These are phyloP conservation scores for Biancaea sappan DNA, from an alignment of 306 rosid species.

Conservation along the genomic window DNA sequence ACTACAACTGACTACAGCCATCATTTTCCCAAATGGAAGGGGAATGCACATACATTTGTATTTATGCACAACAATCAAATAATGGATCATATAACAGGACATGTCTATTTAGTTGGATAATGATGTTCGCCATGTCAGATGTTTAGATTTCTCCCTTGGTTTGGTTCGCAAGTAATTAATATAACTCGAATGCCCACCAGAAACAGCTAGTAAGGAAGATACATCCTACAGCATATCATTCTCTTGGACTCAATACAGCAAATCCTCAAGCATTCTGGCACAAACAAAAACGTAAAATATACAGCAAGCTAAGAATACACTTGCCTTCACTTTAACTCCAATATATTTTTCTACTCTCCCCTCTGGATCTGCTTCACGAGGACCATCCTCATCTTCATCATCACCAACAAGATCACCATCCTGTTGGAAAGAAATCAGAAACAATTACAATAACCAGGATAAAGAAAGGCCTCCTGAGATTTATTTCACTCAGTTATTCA, in stretches of 20 bases:
- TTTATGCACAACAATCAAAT: slow-evolving; percentile 20
- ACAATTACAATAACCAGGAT: slow-evolving; percentile 16
- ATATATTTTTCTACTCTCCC: slow-evolving; percentile 96
- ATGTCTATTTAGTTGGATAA: neutral
- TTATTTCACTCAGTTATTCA: neutral
- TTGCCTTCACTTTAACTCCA: slow-evolving; percentile 98
- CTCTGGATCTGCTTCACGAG: slow-evolving; percentile 80
- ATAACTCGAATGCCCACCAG: slow-evolving; percentile 15
- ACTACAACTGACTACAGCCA: slow-evolving; percentile 9
- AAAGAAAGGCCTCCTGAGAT: neutral
- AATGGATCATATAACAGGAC: slow-evolving; percentile 10
- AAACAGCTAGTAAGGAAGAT: slow-evolving; percentile 13
- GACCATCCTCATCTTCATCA: slow-evolving; percentile 80
- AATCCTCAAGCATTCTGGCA: neutral
- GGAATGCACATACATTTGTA: neutral
- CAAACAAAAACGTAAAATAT: slow-evolving; percentile 14
- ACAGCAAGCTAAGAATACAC: slow-evolving; percentile 37
- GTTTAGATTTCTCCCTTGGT: neutral
- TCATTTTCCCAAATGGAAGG: neutral
- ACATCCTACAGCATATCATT: neutral
- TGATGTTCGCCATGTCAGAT: neutral
- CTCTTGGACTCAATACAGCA: slow-evolving; percentile 15
- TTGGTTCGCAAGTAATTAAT: slow-evolving; percentile 16
- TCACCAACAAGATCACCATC: slow-evolving; percentile 89
- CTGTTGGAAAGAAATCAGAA: slow-evolving; percentile 48